A percentile compares a stretch with the other conserved stretches of the same genome.
Evolutionary conservation across 1,139 yeast genomes (phyloP).

Genomic region (Oligophagozyma castellii): DNA sequence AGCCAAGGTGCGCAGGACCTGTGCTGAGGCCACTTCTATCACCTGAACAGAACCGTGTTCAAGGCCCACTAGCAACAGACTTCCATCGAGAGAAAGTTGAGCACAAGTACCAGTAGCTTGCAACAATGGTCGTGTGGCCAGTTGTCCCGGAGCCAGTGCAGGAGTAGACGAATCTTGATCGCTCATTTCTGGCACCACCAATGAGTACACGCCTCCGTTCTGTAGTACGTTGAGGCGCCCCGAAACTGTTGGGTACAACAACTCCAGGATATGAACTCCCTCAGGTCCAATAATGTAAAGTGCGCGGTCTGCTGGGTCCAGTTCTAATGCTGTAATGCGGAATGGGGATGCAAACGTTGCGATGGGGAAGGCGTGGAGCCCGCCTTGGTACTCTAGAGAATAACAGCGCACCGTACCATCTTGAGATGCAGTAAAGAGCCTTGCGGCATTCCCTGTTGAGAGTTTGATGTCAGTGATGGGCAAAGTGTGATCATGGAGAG

Average conservation of each 20-base stretch:
- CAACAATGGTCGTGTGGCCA: constrained; percentile 12
- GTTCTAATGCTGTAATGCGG: constrained; percentile 43
- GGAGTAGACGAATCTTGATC: constrained; percentile 7
- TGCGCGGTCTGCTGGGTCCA: constrained; percentile 76
- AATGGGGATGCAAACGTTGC: constrained; percentile 59
- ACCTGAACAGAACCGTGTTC: constrained; percentile 50
- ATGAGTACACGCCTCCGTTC: constrained; percentile 16
- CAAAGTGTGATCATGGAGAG: constrained; percentile 64
- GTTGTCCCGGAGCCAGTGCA: constrained; percentile 18
- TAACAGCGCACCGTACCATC: constrained; percentile 69
- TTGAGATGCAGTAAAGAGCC: constrained; percentile 54
- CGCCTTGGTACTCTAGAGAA: constrained; percentile 26
- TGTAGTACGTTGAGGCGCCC: constrained; percentile 8
- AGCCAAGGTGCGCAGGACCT: constrained; percentile 46
- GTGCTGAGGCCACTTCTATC: constrained; percentile 66
- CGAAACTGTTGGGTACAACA: constrained; percentile 14
- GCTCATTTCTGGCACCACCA: constrained; percentile 9
- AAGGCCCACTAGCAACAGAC: constrained; percentile 63
- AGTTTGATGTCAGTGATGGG: constrained; percentile 49
- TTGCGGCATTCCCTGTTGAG: constrained; percentile 34
- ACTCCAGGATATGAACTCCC: constrained; percentile 31
- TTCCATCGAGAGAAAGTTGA: constrained; percentile 62
- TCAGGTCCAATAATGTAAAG: constrained; percentile 55
- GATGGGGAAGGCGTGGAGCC: constrained; percentile 17
- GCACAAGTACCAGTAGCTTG: constrained; percentile 36